Conservation (phyloP, 306 rosid species). For the Cucurbita maxima region DNA sequence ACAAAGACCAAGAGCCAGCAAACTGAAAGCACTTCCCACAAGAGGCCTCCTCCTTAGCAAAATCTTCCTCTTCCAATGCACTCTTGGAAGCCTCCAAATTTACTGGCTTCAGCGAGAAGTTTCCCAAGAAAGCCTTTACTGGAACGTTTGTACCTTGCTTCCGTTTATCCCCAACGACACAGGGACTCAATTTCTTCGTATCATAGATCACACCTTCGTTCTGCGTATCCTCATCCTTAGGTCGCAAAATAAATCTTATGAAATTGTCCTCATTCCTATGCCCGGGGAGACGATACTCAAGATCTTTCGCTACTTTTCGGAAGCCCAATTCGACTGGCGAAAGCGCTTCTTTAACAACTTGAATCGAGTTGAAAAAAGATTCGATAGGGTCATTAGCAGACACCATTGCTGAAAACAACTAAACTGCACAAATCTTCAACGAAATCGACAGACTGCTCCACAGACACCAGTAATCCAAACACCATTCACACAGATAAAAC, state of each 20-base stretch:
- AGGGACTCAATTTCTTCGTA: conserved; percentile 36
- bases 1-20: conserved; percentile 66
- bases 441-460: conserved; percentile 8
- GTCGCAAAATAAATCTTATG: conserved; percentile 34
- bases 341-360: conserved; percentile 53
- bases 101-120: conserved; percentile 41
- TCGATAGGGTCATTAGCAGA: conserved; percentile 68
- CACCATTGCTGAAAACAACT: conserved; percentile 50
- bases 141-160: conserved; percentile 56
- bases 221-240: conserved; percentile 26
- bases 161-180: conserved; percentile 29
- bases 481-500: neutral
- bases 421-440: neutral
- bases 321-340: conserved; percentile 65
- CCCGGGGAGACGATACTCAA: conserved; percentile 67
- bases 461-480: neutral
- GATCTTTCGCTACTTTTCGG: conserved; percentile 72
- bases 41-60: conserved; percentile 41
- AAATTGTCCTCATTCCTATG: conserved; percentile 30
- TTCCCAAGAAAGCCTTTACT: conserved; percentile 47
- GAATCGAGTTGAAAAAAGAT: conserved; percentile 78
- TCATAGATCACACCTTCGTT: conserved; percentile 54
- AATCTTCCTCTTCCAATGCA: conserved; percentile 22
- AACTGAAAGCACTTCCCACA: conserved; percentile 69
- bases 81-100: conserved; percentile 20